Base-by-base conservation (phyloP, 1,284 basidiomycete species). In the Ustilago cynodontis region DNA sequence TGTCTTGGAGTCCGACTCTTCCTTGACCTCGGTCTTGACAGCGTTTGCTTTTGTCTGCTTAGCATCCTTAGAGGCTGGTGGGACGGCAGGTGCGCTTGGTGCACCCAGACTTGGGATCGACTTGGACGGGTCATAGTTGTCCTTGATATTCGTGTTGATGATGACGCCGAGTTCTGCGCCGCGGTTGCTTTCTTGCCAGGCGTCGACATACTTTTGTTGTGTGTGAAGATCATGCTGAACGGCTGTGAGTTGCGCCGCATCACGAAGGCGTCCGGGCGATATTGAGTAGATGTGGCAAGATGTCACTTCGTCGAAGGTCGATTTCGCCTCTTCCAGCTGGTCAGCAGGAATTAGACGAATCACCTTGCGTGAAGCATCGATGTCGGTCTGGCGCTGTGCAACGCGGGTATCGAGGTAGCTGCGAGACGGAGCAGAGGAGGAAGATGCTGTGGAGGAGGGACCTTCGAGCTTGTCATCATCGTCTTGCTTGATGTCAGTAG, bases 211-310 rank as follows among this genome's bases (percentile, higher is more conserved):
- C 57, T 78, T 73, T 37, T 74, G 58, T 52, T 70, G 64, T 11
- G 64, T 61, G 39, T 77, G 75, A 59, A 80, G 55, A 11, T 82
- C 81, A 49, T 80, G 65, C 54, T 79, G 74, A 4, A 81, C 61
- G 0, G 72, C 71, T 16, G 78, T 78, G 7, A 83, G 72, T 28
- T 78, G 76, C 10, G 72, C 39, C 10, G 52, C 70, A 49, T 80
- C 77, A 13, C 69, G 66, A 7, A 71, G 65, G 28, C 47, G 53
- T 9, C 74, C 72, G 3, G 77, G 63, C 18, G 76, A 71, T 55
- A 82, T 53, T 43, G 80, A 78, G 62, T 82, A 82, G 61, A 82
- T 70, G 52, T 80, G 76, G 51, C 67, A 71, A 0, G 65, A 67
- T 3, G 67, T 54, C 43, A 73, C n/a, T 3, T 65, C 33, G 7